Evolutionary conservation across 139 green algal species (phyloP).

Genomic region (Picochlorum sp.): DNA sequence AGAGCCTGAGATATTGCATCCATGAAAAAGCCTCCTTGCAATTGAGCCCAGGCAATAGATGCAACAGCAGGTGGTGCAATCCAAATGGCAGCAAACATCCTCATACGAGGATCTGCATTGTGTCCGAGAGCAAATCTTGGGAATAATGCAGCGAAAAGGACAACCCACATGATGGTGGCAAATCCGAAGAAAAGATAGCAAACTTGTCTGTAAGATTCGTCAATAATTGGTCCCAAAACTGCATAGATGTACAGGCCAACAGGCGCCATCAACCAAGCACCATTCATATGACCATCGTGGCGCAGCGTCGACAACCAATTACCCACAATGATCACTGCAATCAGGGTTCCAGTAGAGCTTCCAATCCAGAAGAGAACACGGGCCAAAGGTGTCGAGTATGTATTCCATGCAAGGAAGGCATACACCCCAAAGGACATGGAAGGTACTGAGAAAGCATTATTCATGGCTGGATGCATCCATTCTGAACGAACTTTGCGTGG

Average conservation of each 20-base stretch:
- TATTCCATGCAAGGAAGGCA: slow-evolving; percentile 24
- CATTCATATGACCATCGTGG: slow-evolving; percentile 41
- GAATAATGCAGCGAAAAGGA: slow-evolving; percentile 30
- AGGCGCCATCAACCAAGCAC: slow-evolving; percentile 29
- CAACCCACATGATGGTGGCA: slow-evolving; percentile 28
- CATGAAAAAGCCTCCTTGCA: slow-evolving; percentile 10
- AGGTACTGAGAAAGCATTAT: slow-evolving; percentile 36
- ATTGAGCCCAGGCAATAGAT: slow-evolving; percentile 26
- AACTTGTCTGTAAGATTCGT: slow-evolving; percentile 18
- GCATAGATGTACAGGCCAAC: slow-evolving; percentile 31
- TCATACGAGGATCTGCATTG: slow-evolving; percentile 29
- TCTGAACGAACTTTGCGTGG: slow-evolving; percentile 37
- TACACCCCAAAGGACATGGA: slow-evolving; percentile 26
- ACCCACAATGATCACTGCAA: slow-evolving; percentile 18
- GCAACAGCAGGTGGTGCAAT: slow-evolving; percentile 36
- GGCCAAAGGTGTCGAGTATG: slow-evolving; percentile 23
- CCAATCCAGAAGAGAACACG: slow-evolving; percentile 43
- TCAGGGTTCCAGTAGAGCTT: not conserved
- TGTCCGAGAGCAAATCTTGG: slow-evolving; percentile 22
- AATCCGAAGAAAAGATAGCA: slow-evolving; percentile 38
- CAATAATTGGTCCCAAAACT: slow-evolving; percentile 26
- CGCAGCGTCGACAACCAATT: slow-evolving; percentile 26
- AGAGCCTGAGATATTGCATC: slow-evolving; percentile 15
- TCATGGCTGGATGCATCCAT: slow-evolving; percentile 23
- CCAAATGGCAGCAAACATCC: slow-evolving; percentile 34